A percentile compares a stretch with the other conserved stretches of the same genome.
Evolutionary conservation across 345 rosid genomes (phyloP).

Genomic region (Kernera saxatilis): DNA sequence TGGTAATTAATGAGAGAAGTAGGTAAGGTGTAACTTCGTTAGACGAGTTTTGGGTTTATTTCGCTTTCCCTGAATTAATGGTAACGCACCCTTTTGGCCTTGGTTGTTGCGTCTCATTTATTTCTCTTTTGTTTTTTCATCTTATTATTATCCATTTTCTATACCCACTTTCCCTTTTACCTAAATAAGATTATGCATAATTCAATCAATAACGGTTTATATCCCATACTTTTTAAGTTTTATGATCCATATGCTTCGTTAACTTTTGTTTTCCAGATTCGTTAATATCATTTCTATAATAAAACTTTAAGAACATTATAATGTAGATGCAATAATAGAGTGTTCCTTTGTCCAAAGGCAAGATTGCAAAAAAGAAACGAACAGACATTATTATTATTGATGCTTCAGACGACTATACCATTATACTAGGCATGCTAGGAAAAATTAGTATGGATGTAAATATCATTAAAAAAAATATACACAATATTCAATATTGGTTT

Average conservation of each 20-base stretch:
- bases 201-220: neutral
- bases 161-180: conserved; percentile 8
- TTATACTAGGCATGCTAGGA: conserved; percentile 16
- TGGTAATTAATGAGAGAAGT: conserved; percentile 3
- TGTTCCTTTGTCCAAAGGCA: conserved; percentile 15
- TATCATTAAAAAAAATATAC: neutral
- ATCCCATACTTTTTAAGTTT: neutral
- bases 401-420: conserved; percentile 4
- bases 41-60: conserved; percentile 24
- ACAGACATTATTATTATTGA: conserved; percentile 17
- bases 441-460: neutral
- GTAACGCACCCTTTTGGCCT: conserved; percentile 28
- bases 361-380: conserved; percentile 6
- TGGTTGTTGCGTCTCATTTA: conserved; percentile 29
- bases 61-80: conserved; percentile 32
- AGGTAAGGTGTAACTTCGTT: conserved; percentile 5
- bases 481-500: neutral
- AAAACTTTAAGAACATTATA: conserved; percentile 11
- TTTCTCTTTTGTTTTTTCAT: neutral
- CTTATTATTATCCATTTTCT: neutral
- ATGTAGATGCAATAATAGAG: conserved; percentile 24
- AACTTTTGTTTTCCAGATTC: neutral
- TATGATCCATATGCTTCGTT: neutral
- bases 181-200: neutral
- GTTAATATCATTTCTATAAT: neutral